phyloP scores from a whole-genome alignment of 225 moss, liverwort and hornwort species.

The Bryoerythrophyllum caledonicum region DNA sequence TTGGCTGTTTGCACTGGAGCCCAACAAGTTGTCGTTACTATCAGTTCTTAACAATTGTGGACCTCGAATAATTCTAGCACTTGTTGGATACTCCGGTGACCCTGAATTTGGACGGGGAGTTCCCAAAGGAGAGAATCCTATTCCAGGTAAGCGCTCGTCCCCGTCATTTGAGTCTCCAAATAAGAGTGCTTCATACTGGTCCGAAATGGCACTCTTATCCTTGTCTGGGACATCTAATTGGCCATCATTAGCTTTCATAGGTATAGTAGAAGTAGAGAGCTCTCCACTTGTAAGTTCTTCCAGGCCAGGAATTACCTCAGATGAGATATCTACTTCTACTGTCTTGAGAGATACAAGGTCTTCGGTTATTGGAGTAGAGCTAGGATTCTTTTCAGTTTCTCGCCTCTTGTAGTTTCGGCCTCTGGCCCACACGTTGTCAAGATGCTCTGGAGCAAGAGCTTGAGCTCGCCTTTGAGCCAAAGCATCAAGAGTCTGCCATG shows the following conservation, averaged over 20 bases:
- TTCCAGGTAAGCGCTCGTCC: constrained; percentile 45
- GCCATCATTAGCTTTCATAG: constrained; percentile 21
- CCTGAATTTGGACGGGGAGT: constrained; percentile 24
- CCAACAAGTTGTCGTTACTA: constrained; percentile 31
- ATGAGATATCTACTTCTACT: constrained; percentile 15
- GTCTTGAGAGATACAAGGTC: constrained; percentile 18
- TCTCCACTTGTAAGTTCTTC: constrained; percentile 32
- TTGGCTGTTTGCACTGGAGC: constrained; percentile 37
- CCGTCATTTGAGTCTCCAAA: constrained; percentile 48
- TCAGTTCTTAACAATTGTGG: constrained; percentile 33
- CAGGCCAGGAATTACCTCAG: constrained; percentile 22
- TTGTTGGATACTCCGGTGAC: constrained; percentile 17
- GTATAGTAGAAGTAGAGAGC: constrained; percentile 23
- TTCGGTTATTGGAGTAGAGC: constrained; percentile 17
- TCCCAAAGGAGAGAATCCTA: constrained; percentile 47
- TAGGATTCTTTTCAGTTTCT: constrained; percentile 32
- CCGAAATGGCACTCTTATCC: constrained; percentile 28
- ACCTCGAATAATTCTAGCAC: constrained; percentile 17
- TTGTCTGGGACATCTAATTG: constrained; percentile 5
- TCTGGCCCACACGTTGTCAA: constrained; percentile 62
- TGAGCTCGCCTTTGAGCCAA: constrained; percentile 48
- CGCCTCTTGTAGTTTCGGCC: constrained; percentile 52
- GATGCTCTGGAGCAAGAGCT: constrained; percentile 58
- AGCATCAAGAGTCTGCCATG: constrained; percentile 39
- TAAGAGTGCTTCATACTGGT: constrained; percentile 41